A percentile compares a stretch with the other conserved stretches of the same genome.
phyloP scores from a whole-genome alignment of 169 alveolate genomes.

The Blepharisma undulans region DNA sequence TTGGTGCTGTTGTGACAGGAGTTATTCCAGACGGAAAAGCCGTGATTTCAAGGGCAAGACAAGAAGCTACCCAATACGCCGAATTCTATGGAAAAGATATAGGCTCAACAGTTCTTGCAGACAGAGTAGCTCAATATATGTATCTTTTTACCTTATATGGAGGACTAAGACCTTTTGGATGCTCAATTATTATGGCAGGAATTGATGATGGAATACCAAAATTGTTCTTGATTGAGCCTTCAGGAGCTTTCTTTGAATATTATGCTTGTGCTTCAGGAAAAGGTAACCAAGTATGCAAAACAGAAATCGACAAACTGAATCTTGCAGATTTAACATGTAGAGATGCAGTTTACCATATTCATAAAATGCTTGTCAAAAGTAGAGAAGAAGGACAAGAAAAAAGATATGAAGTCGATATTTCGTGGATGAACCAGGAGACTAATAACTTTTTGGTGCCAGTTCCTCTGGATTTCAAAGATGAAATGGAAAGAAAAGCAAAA shows the following conservation, averaged over 20 bases:
- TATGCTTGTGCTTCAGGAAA: conserved; percentile 74
- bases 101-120: conserved; percentile 69
- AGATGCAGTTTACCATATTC: conserved; percentile 46
- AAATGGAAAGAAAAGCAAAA: conserved; percentile 13
- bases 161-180: conserved; percentile 74
- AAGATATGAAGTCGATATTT: conserved; percentile 21
- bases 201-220: conserved; percentile 54
- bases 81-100: conserved; percentile 66
- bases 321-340: conserved; percentile 48
- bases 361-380: conserved; percentile 12
- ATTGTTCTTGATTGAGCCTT: conserved; percentile 69
- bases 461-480: conserved; percentile 22
- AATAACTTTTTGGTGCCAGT: background rate
- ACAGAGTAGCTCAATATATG: conserved; percentile 67
- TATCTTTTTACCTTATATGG: conserved; percentile 67
- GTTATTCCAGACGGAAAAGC: conserved; percentile 77
- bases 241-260: conserved; percentile 72
- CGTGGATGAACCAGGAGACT: conserved; percentile 24
- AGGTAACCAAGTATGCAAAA: conserved; percentile 76
- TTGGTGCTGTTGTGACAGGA: conserved; percentile 72
- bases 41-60: conserved; percentile 66
- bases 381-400: conserved; percentile 28
- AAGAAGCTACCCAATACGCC: conserved; percentile 64
- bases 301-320: conserved; percentile 75
- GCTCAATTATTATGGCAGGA: conserved; percentile 60